A percentile compares a stretch with the other conserved stretches of the same genome.
Conservation (phyloP, 1,284 basidiomycete genomes). For the Anthracocystis setariae region DNA sequence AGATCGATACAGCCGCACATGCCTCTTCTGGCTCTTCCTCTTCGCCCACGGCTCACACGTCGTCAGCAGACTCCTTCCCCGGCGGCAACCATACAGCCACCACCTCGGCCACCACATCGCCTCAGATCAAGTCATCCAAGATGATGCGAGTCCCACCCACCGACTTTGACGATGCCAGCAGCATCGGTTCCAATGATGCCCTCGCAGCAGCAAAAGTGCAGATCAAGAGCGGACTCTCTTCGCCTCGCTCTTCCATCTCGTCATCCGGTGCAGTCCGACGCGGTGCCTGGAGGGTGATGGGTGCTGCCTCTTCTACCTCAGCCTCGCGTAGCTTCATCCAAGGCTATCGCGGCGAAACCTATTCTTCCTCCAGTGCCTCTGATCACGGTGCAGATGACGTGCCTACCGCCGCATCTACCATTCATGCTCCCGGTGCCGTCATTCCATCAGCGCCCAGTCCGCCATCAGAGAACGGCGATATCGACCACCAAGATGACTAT, state of each 20-base stretch:
- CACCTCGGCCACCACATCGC: slow-evolving; percentile 19
- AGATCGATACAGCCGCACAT: slow-evolving; percentile 10
- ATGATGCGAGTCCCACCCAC: slow-evolving; percentile 26
- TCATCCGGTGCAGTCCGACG: slow-evolving; percentile 39
- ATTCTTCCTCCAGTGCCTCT: slow-evolving; percentile 34
- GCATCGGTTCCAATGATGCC: slow-evolving; percentile 38
- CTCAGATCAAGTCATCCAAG: slow-evolving; percentile 17
- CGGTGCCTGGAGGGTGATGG: slow-evolving; percentile 44
- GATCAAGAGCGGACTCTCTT: slow-evolving; percentile 46
- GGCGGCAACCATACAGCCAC: slow-evolving; percentile 9
- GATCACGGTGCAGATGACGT: slow-evolving; percentile 29
- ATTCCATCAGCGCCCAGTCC: slow-evolving; percentile 8
- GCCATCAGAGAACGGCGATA: not conserved
- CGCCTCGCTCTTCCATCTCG: slow-evolving; percentile 48
- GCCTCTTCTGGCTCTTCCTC: slow-evolving; percentile 34
- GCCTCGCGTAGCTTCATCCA: slow-evolving; percentile 35
- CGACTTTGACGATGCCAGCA: slow-evolving; percentile 43
- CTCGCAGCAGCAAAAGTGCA: slow-evolving; percentile 30
- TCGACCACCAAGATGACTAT: slow-evolving; percentile 24
- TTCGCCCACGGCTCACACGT: slow-evolving; percentile 25
- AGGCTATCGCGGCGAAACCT: slow-evolving; percentile 17
- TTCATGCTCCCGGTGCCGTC: not conserved
- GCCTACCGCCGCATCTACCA: not conserved
- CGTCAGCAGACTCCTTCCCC: slow-evolving; percentile 17
- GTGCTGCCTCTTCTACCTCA: slow-evolving; percentile 26